Percentiles rank a stretch among this genome's conserved stretches.
Conservation (phyloP, 805 yeast species). For the Saturnispora serradocipensis region DNA sequence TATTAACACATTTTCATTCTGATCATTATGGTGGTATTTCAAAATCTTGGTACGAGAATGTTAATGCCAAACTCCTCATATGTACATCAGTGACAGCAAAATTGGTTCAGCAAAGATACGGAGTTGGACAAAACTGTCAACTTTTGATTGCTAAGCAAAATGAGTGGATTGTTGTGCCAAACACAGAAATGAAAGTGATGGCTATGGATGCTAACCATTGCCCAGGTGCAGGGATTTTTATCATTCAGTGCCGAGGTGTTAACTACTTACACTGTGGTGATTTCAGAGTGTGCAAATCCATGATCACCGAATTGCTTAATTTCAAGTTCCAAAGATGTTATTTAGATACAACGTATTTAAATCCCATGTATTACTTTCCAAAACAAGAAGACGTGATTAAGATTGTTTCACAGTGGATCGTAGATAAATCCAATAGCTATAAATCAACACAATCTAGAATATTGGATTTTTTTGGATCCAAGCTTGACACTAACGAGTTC, state of each 20-base stretch:
- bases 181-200: conserved; percentile 42
- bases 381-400: conserved; percentile 61
- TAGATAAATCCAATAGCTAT: conserved; percentile 21
- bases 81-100: conserved; percentile 64
- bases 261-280: conserved; percentile 83
- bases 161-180: conserved; percentile 30
- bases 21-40: conserved; percentile 89
- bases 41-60: conserved; percentile 55
- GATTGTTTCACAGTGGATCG: conserved; percentile 44
- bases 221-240: conserved; percentile 84
- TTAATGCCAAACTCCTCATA: conserved; percentile 45
- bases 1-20: conserved; percentile 79
- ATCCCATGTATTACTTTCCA: conserved; percentile 70
- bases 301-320: conserved; percentile 32
- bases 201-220: conserved; percentile 88
- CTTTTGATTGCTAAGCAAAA: conserved; percentile 33
- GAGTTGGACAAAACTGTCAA: conserved; percentile 21
- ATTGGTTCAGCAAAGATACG: conserved; percentile 45
- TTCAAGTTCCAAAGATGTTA: conserved; percentile 52
- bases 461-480: conserved; percentile 25
- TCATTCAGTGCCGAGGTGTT: conserved; percentile 43
- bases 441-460: conserved; percentile 27
- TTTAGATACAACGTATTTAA: conserved; percentile 84
- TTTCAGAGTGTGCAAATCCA: conserved; percentile 57
- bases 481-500: conserved; percentile 15